Base-by-base conservation (phyloP, 768 basidiomycete genomes). In the Suillus americanus region DNA sequence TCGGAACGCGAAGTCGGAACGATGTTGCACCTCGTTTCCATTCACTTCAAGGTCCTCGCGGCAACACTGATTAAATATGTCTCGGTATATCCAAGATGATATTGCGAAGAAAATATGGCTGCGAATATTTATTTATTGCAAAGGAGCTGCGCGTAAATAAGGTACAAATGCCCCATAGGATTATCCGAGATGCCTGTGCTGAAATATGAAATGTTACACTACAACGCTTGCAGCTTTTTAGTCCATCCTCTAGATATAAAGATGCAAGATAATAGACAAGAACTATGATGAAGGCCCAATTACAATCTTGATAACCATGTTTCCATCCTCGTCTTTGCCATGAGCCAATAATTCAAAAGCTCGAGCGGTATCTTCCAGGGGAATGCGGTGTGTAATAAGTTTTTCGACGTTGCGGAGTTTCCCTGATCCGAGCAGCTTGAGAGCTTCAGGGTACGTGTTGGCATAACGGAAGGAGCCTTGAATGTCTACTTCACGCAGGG, bases 381-480 rank as follows among this genome's bases (percentile, higher is more conserved):
- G 67, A 73, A 92, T 85, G 46, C 89, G 87, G 71, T 94, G 93
- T 12, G 92, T 93, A 65, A 96, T 84, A 74, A 97, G 84, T 74
- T 88, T 89, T 66, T 85, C 84, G 50, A 91, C 79, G 67, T 87
- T 84, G 48, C 80, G 77, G 40, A 94, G 82, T 68, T 82, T 82
- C 38, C 91, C 90, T 5, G 87, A 85, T 73, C 77, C 69, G 20
- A 95, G 85, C 10, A 99, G 83, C 3, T 82, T 78, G 53, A 98
- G 80, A 25, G 96, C 97, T n/a, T 86, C 86, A 23, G 91, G 87
- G 75, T 97, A 99, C 12, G 94, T 95, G 79, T 94, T 88, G 65
- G 90, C 89, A 71, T 95, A 95, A 38, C 93, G 86, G 85, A 97
- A 97, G 43, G 91, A 92, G 68, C 95, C 96, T 66, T 88, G 86